A percentile compares a stretch with the other conserved stretches of the same genome.
phyloP scores from a whole-genome alignment of 768 basidiomycete species.

The Roridomyces roridus region DNA sequence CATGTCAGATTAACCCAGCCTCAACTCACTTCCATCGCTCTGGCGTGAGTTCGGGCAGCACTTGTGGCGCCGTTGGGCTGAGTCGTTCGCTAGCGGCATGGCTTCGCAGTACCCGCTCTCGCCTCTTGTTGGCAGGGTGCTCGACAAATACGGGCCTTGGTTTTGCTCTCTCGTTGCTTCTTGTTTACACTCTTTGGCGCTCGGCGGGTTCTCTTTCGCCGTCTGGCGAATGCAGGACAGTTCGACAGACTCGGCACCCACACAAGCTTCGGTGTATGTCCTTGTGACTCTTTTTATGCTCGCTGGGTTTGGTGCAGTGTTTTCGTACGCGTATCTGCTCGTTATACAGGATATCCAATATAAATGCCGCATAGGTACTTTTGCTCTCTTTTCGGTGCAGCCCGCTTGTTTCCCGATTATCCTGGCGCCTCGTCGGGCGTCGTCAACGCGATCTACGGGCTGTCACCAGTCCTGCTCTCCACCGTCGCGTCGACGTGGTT shows the following conservation, averaged over 20 bases:
- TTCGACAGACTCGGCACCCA: constrained; percentile 35
- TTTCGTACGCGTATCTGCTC: constrained; percentile 58
- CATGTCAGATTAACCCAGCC: constrained; percentile 73
- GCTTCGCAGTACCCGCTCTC: constrained; percentile 83
- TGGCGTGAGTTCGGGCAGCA: constrained; percentile 59
- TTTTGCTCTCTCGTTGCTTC: constrained; percentile 69
- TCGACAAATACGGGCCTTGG: constrained; percentile 74
- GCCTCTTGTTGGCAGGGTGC: constrained; percentile 68
- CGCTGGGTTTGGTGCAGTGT: constrained; percentile 70
- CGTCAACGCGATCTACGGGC: constrained; percentile 78
- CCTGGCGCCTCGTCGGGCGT: constrained; percentile 70
- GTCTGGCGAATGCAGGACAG: constrained; percentile 52
- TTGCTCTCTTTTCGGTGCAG: constrained; percentile 77
- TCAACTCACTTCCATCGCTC: constrained; percentile 77
- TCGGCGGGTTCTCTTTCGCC: constrained; percentile 66
- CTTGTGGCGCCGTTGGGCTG: neutral
- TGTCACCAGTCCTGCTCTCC: constrained; percentile 80
- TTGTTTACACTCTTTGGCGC: constrained; percentile 63
- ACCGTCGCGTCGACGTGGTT: constrained; percentile 68
- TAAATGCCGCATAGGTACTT: constrained; percentile 53
- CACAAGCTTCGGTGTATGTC: constrained; percentile 52
- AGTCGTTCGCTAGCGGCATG: constrained; percentile 62
- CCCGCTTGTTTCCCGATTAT: constrained; percentile 69
- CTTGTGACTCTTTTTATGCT: constrained; percentile 67
- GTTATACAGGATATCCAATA: constrained; percentile 1